Evolutionary conservation across 2,329 filamentous ascomycete genomes (phyloP).

Genomic region (Diatrype stigma): DNA sequence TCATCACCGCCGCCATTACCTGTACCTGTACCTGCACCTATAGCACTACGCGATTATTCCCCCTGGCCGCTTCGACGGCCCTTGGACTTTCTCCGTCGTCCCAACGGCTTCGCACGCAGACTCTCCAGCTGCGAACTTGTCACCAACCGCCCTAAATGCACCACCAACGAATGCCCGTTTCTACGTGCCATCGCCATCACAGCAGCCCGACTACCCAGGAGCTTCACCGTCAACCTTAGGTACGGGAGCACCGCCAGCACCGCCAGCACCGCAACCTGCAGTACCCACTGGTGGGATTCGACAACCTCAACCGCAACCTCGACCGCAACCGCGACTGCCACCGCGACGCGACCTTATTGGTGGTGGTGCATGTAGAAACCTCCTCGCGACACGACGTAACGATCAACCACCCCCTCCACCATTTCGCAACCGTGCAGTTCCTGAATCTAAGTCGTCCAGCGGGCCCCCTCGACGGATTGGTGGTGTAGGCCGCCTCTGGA

Average conservation of each 20-base stretch:
- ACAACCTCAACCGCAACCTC: no score
- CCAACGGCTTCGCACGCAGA: slow-evolving; percentile 31
- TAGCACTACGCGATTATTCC: neutral
- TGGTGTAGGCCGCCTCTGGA: slow-evolving; percentile 52
- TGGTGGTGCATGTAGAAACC: slow-evolving; percentile 16
- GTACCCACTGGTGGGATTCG: slow-evolving; percentile 9
- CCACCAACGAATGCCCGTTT: slow-evolving; percentile 5
- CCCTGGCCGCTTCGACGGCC: slow-evolving; percentile 22
- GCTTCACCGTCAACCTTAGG: neutral
- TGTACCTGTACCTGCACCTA: neutral
- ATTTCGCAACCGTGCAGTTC: slow-evolving; percentile 40
- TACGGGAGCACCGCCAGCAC: neutral
- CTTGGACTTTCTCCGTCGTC: slow-evolving; percentile 10
- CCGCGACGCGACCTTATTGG: neutral
- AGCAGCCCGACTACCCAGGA: slow-evolving; percentile 11
- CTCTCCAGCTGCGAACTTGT: slow-evolving; percentile 16
- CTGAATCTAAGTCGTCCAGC: slow-evolving; percentile 18
- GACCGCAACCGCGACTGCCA: neutral
- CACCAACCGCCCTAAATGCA: slow-evolving; percentile 27
- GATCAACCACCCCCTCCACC: slow-evolving; percentile 30
- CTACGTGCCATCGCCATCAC: slow-evolving; percentile 9
- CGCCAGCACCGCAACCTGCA: slow-evolving; percentile 5
- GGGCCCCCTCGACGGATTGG: slow-evolving; percentile 36
- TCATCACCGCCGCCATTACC: neutral
- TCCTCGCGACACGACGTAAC: slow-evolving; percentile 14